phyloP scores from a whole-genome alignment of 352 stramenopile genomes.

The Phytophthora hybrid region DNA sequence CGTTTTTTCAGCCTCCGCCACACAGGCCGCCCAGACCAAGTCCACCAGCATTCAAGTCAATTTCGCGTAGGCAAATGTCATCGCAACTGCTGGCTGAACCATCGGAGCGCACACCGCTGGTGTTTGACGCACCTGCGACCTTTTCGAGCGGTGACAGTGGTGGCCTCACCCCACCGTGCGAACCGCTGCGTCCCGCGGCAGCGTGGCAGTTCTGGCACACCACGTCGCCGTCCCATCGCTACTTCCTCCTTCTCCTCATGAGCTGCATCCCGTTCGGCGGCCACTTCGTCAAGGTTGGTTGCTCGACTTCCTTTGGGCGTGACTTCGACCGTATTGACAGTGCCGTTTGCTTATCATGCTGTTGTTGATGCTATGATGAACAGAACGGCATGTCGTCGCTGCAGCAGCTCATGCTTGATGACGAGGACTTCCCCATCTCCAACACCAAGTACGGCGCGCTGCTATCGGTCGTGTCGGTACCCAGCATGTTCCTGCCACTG shows the following conservation, averaged over 20 bases:
- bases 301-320: too few species aligned
- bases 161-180: constrained; percentile 23
- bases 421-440: constrained; percentile 69
- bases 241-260: constrained; percentile 87
- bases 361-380: not conserved
- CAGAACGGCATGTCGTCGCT: constrained; percentile 87
- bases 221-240: constrained; percentile 72
- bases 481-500: constrained; percentile 86
- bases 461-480: constrained; percentile 82
- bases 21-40: not conserved
- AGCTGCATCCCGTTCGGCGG: constrained; percentile 86
- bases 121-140: constrained; percentile 14
- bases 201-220: constrained; percentile 79
- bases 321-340: too few species aligned
- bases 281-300: constrained; percentile 84
- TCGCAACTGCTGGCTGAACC: constrained; percentile 11
- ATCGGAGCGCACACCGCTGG: constrained; percentile 48
- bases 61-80: constrained; percentile 31
- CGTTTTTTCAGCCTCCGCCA: constrained; percentile 12
- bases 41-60: too few species aligned
- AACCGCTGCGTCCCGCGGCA: constrained; percentile 50
- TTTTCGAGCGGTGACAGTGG: constrained; percentile 40
- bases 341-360: not conserved
- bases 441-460: constrained; percentile 90
- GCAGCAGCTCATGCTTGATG: constrained; percentile 80